Percentiles rank a stretch among this genome's conserved stretches.
These are phyloP conservation scores for Sporothrix variecibatus DNA, from an alignment of 2,329 filamentous ascomycete genomes.

Conservation along the genomic window DNA sequence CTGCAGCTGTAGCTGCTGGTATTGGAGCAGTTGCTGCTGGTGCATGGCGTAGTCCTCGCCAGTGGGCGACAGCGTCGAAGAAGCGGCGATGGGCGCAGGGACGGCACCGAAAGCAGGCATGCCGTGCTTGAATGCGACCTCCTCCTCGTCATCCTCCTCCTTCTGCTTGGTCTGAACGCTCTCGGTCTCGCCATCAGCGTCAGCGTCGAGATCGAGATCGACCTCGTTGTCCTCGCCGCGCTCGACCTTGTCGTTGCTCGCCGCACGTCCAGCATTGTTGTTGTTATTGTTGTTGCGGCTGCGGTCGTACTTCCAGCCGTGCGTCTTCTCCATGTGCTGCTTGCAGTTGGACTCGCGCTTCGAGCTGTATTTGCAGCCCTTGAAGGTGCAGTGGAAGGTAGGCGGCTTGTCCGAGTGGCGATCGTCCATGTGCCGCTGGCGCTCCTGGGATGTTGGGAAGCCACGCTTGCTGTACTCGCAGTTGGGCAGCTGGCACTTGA, in stretches of 20 bases:
- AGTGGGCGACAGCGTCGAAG: constrained; percentile 8
- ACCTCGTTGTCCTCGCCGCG: not conserved
- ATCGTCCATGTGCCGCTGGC: constrained; percentile 75
- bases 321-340: constrained; percentile 83
- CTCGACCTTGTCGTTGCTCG: not conserved
- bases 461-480: constrained; percentile 72
- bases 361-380: constrained; percentile 68
- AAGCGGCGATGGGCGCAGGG: not conserved
- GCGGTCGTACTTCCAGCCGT: constrained; percentile 70
- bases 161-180: not conserved
- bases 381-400: constrained; percentile 66
- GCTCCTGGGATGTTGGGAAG: constrained; percentile 79
- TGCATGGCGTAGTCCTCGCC: not conserved
- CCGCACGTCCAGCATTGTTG: not conserved
- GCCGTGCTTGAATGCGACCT: not conserved
- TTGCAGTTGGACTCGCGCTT: constrained; percentile 82
- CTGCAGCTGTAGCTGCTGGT: constrained; percentile 2
- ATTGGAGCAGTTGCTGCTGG: constrained; percentile 7
- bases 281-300: constrained; percentile 47
- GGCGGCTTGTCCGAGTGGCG: constrained; percentile 69
- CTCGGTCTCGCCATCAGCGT: not conserved
- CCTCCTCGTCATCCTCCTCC: not conserved
- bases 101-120: not conserved
- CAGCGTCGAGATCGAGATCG: not conserved
- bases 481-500: constrained; percentile 66